These are phyloP conservation scores for Guadua angustifolia DNA, from an alignment of 176 grass and related monocot genomes.

Conservation along the genomic window DNA sequence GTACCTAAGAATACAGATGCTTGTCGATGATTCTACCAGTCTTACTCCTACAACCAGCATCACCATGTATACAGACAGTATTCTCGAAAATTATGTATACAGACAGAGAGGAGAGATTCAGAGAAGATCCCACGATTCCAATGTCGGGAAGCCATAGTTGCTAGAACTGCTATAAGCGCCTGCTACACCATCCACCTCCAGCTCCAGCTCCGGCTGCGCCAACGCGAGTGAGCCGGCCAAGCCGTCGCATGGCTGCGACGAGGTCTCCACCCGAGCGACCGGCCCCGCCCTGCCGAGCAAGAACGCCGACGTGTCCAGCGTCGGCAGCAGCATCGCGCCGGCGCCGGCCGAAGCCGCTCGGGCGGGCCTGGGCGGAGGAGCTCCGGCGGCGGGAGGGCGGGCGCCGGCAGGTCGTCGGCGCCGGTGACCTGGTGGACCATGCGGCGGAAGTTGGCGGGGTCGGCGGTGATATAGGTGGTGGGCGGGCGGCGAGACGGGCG, in stretches of 20 bases:
- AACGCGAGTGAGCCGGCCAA: background rate
- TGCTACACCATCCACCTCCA: background rate
- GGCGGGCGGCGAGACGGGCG: slow-evolving; percentile 48
- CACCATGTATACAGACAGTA: too few relatives aligned
- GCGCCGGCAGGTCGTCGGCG: slow-evolving; percentile 6
- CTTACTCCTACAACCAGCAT: too few relatives aligned
- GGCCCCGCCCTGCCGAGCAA: background rate
- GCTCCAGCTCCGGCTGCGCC: too few relatives aligned
- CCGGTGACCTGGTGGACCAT: slow-evolving; percentile 61
- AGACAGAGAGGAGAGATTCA: background rate
- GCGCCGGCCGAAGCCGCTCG: background rate
- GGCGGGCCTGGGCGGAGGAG: slow-evolving; percentile 53
- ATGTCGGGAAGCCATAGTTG: slow-evolving; percentile 43
- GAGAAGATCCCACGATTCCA: slow-evolving; percentile 43
- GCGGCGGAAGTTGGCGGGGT: slow-evolving; percentile 51
- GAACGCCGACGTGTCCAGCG: slow-evolving; percentile 58
- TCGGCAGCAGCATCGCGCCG: slow-evolving; percentile 17
- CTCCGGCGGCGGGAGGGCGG: too few relatives aligned
- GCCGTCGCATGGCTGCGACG: background rate
- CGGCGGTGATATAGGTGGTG: slow-evolving; percentile 52
- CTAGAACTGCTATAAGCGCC: background rate
- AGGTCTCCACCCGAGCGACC: background rate
- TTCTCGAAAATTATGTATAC: background rate
- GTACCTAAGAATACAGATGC: too few relatives aligned
- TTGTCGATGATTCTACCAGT: too few relatives aligned